phyloP scores from a whole-genome alignment of 768 basidiomycete genomes.

The Terana coerulea region DNA sequence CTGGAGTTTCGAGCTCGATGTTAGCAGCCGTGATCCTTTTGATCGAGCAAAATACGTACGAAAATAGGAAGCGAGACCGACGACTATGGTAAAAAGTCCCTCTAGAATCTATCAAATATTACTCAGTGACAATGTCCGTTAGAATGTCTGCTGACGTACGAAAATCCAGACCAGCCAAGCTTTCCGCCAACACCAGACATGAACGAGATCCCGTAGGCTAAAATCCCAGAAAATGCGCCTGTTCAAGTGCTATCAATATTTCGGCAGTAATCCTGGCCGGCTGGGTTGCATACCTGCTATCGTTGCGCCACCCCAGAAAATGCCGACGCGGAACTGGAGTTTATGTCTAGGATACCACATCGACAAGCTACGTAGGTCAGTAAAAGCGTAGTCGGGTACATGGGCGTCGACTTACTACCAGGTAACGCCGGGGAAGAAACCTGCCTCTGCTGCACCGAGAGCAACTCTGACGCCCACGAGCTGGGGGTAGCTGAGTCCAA shows the following conservation, averaged over 20 bases:
- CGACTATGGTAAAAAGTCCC: slow-evolving; percentile 55
- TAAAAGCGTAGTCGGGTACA: slow-evolving; percentile 18
- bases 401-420: slow-evolving; percentile 37
- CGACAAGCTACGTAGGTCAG: no score
- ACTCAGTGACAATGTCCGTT: no score
- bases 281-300: no score
- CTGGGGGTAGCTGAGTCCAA: slow-evolving; percentile 47
- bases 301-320: no score
- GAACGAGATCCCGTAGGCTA: slow-evolving; percentile 33
- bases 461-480: slow-evolving; percentile 55
- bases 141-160: no score
- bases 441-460: slow-evolving; percentile 66
- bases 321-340: no score
- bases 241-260: no score
- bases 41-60: slow-evolving; percentile 1
- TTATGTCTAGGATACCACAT: not conserved
- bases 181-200: slow-evolving; percentile 27
- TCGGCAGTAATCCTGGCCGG: no score
- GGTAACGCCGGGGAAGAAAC: slow-evolving; percentile 67
- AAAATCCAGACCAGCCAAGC: slow-evolving; percentile 34
- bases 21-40: not conserved
- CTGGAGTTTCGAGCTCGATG: not conserved
- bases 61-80: slow-evolving; percentile 50
- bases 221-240: slow-evolving; percentile 28
- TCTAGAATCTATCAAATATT: slow-evolving; percentile 58